Conservation (phyloP, 306 rosid species). For the Vigna mungo region DNA sequence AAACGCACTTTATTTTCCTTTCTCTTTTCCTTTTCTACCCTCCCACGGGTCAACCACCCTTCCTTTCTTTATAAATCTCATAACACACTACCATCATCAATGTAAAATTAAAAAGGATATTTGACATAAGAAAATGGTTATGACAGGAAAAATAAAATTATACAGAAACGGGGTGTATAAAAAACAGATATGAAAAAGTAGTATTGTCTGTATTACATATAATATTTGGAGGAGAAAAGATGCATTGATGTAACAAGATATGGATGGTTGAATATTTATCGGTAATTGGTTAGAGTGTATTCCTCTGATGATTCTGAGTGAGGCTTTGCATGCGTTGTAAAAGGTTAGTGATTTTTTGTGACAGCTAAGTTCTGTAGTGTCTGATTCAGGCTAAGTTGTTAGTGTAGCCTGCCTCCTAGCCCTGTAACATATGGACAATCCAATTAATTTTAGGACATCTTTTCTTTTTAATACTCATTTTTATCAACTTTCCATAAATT, state of each 20-base stretch:
- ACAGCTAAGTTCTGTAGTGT: constrained; percentile 46
- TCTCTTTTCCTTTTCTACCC: too few species aligned
- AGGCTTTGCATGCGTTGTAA: constrained; percentile 44
- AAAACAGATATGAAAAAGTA: too few species aligned
- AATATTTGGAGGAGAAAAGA: neutral
- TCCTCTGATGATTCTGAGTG: constrained; percentile 16
- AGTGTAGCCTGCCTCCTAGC: constrained; percentile 43
- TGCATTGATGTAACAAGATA: constrained; percentile 11
- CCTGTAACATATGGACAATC: constrained; percentile 49
- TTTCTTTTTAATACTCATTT: too few species aligned
- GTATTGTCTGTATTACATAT: too few species aligned
- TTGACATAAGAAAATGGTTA: too few species aligned
- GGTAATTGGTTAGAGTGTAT: constrained; percentile 31
- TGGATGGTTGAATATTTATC: constrained; percentile 1
- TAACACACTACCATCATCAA: too few species aligned
- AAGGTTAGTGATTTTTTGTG: constrained; percentile 29
- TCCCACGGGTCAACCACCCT: too few species aligned
- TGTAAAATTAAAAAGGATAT: too few species aligned
- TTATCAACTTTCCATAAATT: neutral
- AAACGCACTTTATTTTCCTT: constrained; percentile 36
- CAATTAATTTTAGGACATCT: constrained; percentile 28
- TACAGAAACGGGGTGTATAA: too few species aligned
- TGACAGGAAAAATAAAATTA: too few species aligned
- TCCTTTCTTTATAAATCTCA: too few species aligned
- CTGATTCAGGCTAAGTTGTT: constrained; percentile 40